phyloP scores from a whole-genome alignment of 495 filamentous ascomycete species.

The Sporormia fimetaria region DNA sequence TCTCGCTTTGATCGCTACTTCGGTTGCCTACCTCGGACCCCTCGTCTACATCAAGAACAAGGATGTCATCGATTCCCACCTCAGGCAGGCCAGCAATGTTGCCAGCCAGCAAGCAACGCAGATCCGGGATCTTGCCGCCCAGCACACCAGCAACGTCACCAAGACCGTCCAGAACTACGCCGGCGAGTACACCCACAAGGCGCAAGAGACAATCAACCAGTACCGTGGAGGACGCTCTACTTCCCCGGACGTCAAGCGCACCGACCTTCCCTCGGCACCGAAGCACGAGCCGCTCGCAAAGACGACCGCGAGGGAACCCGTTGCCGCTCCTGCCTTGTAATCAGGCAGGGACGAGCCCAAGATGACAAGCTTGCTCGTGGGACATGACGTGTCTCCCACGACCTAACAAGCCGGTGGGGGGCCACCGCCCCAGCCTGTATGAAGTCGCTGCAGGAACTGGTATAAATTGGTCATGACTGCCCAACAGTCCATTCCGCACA shows the following conservation, averaged over 20 bases:
- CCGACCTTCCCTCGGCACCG: constrained; percentile 54
- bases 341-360: no score
- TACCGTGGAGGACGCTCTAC: constrained; percentile 18
- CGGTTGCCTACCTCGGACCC: constrained; percentile 71
- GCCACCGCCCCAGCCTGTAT: no score
- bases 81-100: constrained; percentile 57
- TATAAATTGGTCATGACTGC: no score
- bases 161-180: constrained; percentile 23
- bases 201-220: constrained; percentile 18
- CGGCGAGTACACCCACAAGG: constrained; percentile 23
- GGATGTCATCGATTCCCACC: constrained; percentile 80
- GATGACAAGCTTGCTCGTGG: no score
- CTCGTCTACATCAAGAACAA: constrained; percentile 87
- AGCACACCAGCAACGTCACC: constrained; percentile 50
- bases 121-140: constrained; percentile 64
- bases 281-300: constrained; percentile 40
- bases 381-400: no score
- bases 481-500: no score
- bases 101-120: constrained; percentile 73
- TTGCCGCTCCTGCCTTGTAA: constrained; percentile 16
- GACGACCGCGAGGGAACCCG: constrained; percentile 7
- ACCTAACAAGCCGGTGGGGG: no score
- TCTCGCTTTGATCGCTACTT: constrained; percentile 64
- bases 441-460: no score
- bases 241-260: constrained; percentile 36